These are phyloP conservation scores for Malus sylvestris DNA, from an alignment of 306 rosid genomes.

Conservation along the genomic window DNA sequence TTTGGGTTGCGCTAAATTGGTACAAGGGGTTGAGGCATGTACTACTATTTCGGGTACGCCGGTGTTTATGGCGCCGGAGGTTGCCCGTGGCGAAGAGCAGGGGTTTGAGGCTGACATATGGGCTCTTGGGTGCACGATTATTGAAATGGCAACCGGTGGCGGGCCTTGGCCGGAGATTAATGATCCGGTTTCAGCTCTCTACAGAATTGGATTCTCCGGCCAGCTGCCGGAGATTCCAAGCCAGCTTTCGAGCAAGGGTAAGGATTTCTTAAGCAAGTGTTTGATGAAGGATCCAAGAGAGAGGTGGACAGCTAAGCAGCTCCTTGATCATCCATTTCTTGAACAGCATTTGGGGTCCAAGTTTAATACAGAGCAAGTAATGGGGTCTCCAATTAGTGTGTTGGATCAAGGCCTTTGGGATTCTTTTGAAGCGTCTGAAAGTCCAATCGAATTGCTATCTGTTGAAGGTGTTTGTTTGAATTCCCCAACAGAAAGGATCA, in stretches of 20 bases:
- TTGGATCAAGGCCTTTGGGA: conserved; percentile 41
- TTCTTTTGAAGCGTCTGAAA: conserved; percentile 20
- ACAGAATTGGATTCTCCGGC: conserved; percentile 36
- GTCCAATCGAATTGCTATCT: conserved; percentile 4
- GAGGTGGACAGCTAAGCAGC: conserved; percentile 37
- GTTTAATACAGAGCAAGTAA: background rate
- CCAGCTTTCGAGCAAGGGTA: conserved; percentile 28
- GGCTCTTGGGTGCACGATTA: conserved; percentile 54
- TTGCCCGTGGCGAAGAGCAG: conserved; percentile 37
- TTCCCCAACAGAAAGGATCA: conserved; percentile 31
- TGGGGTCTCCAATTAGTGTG: conserved; percentile 43
- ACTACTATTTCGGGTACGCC: conserved; percentile 42
- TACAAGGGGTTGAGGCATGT: background rate
- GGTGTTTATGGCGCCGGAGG: conserved; percentile 51
- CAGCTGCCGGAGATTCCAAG: conserved; percentile 29
- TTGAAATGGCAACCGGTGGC: conserved; percentile 47
- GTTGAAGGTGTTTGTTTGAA: conserved; percentile 9
- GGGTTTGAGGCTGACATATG: conserved; percentile 42
- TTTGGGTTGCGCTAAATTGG: conserved; percentile 48
- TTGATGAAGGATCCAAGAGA: conserved; percentile 30
- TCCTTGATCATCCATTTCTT: conserved; percentile 44
- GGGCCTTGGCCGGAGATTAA: conserved; percentile 33
- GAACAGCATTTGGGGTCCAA: conserved; percentile 5
- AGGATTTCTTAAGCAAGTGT: conserved; percentile 41
- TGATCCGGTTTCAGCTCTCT: conserved; percentile 36